These are phyloP conservation scores for Paracamarosporium sp. DNA, from an alignment of 2,329 filamentous ascomycete genomes.

Conservation along the genomic window DNA sequence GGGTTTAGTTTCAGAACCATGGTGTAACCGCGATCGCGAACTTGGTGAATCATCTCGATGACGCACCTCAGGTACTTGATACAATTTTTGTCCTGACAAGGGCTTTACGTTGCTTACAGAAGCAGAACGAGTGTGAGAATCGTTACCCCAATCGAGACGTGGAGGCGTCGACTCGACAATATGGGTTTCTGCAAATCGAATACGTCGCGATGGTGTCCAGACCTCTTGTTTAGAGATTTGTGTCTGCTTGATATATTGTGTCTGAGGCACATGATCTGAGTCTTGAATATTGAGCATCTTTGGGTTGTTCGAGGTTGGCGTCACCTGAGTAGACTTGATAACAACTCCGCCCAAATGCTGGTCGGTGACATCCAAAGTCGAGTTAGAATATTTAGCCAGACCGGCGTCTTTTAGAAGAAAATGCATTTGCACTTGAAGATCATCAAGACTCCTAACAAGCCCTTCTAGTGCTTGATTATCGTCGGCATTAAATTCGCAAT, in stretches of 20 bases:
- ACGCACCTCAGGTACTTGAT: conserved; percentile 34
- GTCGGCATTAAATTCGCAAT: conserved; percentile 30
- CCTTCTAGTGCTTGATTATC: conserved; percentile 35
- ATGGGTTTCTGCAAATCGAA: conserved; percentile 32
- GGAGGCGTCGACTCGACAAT: conserved; percentile 21
- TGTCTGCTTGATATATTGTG: conserved; percentile 42
- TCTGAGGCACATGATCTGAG: conserved; percentile 34
- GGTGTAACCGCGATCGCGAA: conserved; percentile 8
- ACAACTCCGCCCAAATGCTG: conserved; percentile 24
- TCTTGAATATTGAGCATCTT: conserved; percentile 15
- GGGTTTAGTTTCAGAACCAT: conserved; percentile 9
- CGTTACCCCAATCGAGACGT: conserved; percentile 11
- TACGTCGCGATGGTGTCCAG: conserved; percentile 34
- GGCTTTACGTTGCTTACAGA: not conserved
- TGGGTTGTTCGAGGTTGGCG: conserved; percentile 22
- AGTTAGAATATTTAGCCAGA: conserved; percentile 26
- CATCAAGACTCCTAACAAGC: conserved; percentile 32
- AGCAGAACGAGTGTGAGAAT: not conserved
- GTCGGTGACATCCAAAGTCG: conserved; percentile 9
- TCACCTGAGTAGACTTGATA: conserved; percentile 40
- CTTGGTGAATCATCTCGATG: conserved; percentile 19
- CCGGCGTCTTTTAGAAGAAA: conserved; percentile 32
- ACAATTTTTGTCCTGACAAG: conserved; percentile 18
- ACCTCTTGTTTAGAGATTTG: conserved; percentile 34
- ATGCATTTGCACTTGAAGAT: conserved; percentile 37